These are phyloP conservation scores for Amorphotheca resinae DNA, from an alignment of 495 filamentous ascomycete genomes.

Conservation along the genomic window DNA sequence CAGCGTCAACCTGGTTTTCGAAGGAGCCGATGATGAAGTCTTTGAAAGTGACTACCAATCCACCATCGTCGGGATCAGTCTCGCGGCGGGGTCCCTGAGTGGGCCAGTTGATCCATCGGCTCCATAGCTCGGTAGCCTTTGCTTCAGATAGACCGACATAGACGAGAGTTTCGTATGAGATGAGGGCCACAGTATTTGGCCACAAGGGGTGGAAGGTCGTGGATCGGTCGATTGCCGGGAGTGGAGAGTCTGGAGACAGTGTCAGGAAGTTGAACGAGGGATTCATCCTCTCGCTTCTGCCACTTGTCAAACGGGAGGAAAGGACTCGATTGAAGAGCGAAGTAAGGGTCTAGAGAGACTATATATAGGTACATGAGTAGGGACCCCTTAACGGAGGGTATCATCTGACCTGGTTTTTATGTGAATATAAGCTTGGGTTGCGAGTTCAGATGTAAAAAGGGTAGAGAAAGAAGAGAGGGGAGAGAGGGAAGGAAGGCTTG, in stretches of 20 bases:
- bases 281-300: not conserved
- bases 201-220: constrained; percentile 5
- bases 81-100: constrained; percentile 7
- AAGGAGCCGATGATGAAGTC: constrained; percentile 10
- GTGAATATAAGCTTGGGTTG: too few species aligned
- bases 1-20: constrained; percentile 4
- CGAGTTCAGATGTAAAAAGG: too few species aligned
- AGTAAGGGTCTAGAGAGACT: too few species aligned
- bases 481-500: too few species aligned
- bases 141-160: constrained; percentile 8
- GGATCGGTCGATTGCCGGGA: constrained; percentile 4
- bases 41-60: constrained; percentile 8
- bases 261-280: constrained; percentile 4
- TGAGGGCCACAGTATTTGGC: constrained; percentile 5
- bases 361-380: too few species aligned
- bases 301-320: too few species aligned
- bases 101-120: constrained; percentile 16
- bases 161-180: constrained; percentile 7
- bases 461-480: too few species aligned
- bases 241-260: constrained; percentile 6
- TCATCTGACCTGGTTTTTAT: too few species aligned
- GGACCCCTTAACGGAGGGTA: too few species aligned
- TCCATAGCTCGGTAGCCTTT: constrained; percentile 7
- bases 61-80: constrained; percentile 10
- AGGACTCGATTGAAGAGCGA: too few species aligned